Conservation (phyloP, 2,329 filamentous ascomycete genomes). For the Ascomycota sp. region DNA sequence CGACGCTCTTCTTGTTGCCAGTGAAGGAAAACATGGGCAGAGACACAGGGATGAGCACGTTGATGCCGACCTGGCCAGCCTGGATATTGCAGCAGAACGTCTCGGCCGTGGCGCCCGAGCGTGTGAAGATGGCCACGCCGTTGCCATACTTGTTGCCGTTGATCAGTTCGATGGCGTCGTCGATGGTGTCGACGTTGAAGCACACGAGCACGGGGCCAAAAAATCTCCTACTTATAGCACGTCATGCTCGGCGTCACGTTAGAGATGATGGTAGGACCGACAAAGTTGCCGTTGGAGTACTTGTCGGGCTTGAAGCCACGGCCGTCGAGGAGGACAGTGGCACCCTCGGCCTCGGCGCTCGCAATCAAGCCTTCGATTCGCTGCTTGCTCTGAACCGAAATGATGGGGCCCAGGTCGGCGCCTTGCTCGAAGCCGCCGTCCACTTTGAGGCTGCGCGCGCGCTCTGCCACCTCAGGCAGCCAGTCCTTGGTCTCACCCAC, state of each 20-base stretch:
- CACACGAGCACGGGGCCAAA: constrained; percentile 73
- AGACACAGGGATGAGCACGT: constrained; percentile 58
- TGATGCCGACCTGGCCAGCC: constrained; percentile 71
- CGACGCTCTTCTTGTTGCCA: constrained; percentile 73
- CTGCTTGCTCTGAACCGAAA: constrained; percentile 58
- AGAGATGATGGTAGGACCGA: constrained; percentile 66
- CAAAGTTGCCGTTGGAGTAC: constrained; percentile 72
- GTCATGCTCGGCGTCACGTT: constrained; percentile 64
- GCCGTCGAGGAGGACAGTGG: constrained; percentile 65
- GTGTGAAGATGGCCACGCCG: constrained; percentile 69
- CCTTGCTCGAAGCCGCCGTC: constrained; percentile 67
- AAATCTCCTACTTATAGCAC: constrained; percentile 71
- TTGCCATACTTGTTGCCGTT: constrained; percentile 78
- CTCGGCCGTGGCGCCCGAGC: constrained; percentile 55
- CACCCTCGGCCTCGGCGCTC: constrained; percentile 61
- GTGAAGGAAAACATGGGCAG: constrained; percentile 55
- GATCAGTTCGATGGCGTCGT: constrained; percentile 64
- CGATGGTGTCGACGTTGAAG: constrained; percentile 56
- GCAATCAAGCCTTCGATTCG: constrained; percentile 59
- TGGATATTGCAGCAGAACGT: constrained; percentile 65
- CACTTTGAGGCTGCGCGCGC: constrained; percentile 51
- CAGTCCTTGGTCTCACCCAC: constrained; percentile 72
- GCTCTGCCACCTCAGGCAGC: constrained; percentile 58
- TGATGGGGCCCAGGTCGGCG: constrained; percentile 65
- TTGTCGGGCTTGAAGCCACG: constrained; percentile 54